These are phyloP conservation scores for Porogramme epimiltina DNA, from an alignment of 1,284 basidiomycete species.

Conservation along the genomic window DNA sequence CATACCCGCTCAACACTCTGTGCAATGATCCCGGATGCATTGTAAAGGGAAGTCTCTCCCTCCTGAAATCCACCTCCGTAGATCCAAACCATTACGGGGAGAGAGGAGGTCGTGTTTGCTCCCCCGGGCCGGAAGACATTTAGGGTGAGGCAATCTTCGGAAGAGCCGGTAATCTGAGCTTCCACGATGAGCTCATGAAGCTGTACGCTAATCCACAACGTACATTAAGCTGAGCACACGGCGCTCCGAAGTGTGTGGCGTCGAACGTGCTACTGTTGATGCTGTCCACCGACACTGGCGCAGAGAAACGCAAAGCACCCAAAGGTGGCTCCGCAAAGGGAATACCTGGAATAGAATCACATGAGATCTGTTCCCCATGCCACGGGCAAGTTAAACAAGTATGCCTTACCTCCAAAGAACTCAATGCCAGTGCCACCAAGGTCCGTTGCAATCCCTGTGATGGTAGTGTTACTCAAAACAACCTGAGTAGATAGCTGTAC, in stretches of 20 bases:
- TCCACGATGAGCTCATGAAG: not conserved
- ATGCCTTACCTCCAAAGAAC: constrained; percentile 26
- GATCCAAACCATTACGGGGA: constrained; percentile 43
- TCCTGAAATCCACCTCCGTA: constrained; percentile 27
- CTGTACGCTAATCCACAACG: not conserved
- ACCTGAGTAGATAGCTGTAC: too few species aligned
- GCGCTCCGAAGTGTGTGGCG: constrained; percentile 23
- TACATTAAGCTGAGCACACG: constrained; percentile 24
- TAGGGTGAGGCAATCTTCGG: constrained; percentile 50
- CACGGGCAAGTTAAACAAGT: too few species aligned
- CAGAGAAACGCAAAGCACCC: constrained; percentile 26
- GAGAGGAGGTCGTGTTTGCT: constrained; percentile 21
- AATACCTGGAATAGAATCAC: constrained; percentile 24
- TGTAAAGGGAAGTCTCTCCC: constrained; percentile 32
- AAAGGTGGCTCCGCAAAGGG: constrained; percentile 34
- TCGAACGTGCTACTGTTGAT: constrained; percentile 14
- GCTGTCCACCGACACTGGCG: constrained; percentile 16
- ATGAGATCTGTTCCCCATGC: not conserved
- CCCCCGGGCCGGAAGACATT: constrained; percentile 47
- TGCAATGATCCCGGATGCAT: constrained; percentile 45
- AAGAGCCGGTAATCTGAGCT: not conserved
- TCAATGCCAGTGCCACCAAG: constrained; percentile 3
- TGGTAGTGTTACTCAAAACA: not conserved
- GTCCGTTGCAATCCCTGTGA: not conserved
- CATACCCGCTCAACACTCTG: constrained; percentile 45